Conservation (phyloP, 352 stramenopile species). For the Phytopythium delawarense region DNA sequence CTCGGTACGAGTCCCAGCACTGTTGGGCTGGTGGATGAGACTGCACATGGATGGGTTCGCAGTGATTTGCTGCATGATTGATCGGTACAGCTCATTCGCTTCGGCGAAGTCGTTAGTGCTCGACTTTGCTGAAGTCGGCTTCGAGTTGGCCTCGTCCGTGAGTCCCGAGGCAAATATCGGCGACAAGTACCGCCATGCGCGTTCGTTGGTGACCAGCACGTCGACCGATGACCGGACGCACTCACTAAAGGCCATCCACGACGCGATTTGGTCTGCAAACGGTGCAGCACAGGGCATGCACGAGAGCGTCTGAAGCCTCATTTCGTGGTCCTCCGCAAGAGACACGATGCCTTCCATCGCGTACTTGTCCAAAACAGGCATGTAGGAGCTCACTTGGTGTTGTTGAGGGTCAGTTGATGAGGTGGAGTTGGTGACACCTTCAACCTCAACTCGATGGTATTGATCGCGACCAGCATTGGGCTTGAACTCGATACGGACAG, state of each 20-base stretch:
- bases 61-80: neutral
- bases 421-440: too few species aligned
- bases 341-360: conserved; percentile 38
- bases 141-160: neutral
- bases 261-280: conserved; percentile 37
- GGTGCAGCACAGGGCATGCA: conserved; percentile 39
- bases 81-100: neutral
- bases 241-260: conserved; percentile 49
- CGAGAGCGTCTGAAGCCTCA: conserved; percentile 43
- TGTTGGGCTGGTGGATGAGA: neutral
- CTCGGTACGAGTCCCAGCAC: neutral
- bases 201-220: conserved; percentile 32
- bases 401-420: neutral
- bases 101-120: neutral
- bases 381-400: neutral
- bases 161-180: conserved; percentile 18
- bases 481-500: conserved; percentile 43
- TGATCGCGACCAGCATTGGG: neutral
- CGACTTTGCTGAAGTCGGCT: neutral
- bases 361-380: conserved; percentile 25
- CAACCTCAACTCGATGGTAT: neutral
- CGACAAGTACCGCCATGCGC: conserved; percentile 40
- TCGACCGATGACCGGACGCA: conserved; percentile 34
- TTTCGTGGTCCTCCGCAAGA: conserved; percentile 58
- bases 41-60: neutral